These are phyloP conservation scores for Tetraselmis striata DNA, from an alignment of 139 green algal species.

Conservation along the genomic window DNA sequence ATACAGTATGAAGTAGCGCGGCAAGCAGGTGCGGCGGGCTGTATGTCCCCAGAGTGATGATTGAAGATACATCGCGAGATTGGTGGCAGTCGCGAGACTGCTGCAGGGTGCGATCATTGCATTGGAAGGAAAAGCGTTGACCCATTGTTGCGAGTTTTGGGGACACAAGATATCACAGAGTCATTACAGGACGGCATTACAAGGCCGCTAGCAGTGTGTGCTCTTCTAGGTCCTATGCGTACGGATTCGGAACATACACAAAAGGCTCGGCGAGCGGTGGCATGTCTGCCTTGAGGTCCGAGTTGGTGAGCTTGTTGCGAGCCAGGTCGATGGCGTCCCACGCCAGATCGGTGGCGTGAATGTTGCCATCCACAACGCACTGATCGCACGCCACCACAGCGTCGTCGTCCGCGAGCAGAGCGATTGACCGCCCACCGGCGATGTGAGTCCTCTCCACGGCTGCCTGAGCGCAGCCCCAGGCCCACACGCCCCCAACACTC, in stretches of 20 bases:
- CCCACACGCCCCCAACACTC: background rate
- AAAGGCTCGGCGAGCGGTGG: background rate
- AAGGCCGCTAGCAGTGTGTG: too few species aligned
- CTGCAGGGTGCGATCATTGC: too few species aligned
- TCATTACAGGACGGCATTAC: too few species aligned
- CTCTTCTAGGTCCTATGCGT: too few species aligned
- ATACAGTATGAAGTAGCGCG: too few species aligned
- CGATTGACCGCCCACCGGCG: background rate
- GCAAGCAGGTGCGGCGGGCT: too few species aligned
- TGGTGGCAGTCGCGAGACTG: too few species aligned
- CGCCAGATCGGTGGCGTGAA: background rate
- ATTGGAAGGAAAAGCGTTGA: too few species aligned
- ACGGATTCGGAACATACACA: background rate
- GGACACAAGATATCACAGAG: too few species aligned
- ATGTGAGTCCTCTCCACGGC: background rate
- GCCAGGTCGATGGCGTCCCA: background rate
- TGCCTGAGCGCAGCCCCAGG: background rate
- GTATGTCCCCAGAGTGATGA: too few species aligned
- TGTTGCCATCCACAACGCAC: background rate
- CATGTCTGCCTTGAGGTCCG: background rate
- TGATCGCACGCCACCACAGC: background rate
- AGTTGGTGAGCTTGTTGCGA: background rate
- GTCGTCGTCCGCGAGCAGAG: background rate
- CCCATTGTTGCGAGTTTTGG: too few species aligned
- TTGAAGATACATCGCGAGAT: too few species aligned